phyloP scores from a whole-genome alignment of 2,329 filamentous ascomycete genomes.

The Fusarium duplospermum region DNA sequence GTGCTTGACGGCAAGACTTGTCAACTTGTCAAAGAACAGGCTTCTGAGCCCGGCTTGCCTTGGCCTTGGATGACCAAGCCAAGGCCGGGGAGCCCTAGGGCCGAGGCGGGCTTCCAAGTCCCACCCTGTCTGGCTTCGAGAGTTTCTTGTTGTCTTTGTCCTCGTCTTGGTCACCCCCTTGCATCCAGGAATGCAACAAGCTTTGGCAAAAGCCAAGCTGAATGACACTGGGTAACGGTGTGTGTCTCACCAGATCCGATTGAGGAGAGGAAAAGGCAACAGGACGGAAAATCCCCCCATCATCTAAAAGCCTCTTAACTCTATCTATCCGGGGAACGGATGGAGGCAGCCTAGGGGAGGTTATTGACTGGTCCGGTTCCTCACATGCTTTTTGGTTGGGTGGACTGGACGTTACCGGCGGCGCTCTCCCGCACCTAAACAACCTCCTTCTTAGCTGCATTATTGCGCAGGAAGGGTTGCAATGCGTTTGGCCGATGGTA shows the following conservation, averaged over 20 bases:
- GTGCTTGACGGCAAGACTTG: conserved; percentile 12
- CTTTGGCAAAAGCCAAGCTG: conserved; percentile 14
- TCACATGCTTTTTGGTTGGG: conserved; percentile 27
- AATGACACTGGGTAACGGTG: background rate
- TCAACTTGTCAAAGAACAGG: conserved; percentile 11
- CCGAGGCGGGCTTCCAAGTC: background rate
- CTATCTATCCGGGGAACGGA: background rate
- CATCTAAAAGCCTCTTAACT: conserved; percentile 11
- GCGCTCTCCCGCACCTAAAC: conserved; percentile 17
- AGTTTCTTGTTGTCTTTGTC: conserved; percentile 19
- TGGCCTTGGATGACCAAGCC: background rate
- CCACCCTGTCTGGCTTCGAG: background rate
- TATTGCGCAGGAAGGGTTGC: conserved; percentile 24
- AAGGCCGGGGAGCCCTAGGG: background rate
- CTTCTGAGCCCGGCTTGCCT: conserved; percentile 1
- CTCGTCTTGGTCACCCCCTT: conserved; percentile 17
- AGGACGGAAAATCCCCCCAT: conserved; percentile 3
- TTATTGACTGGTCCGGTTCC: conserved; percentile 8
- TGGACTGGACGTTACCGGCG: conserved; percentile 1
- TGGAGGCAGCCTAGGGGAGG: conserved; percentile 3
- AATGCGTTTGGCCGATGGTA: conserved; percentile 21
- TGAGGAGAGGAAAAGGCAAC: background rate
- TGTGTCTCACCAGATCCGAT: conserved; percentile 8
- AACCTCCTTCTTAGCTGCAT: conserved; percentile 10
- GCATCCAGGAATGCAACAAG: conserved; percentile 27